These are phyloP conservation scores for Hericium rajendrae DNA, from an alignment of 768 basidiomycete genomes.

Conservation along the genomic window DNA sequence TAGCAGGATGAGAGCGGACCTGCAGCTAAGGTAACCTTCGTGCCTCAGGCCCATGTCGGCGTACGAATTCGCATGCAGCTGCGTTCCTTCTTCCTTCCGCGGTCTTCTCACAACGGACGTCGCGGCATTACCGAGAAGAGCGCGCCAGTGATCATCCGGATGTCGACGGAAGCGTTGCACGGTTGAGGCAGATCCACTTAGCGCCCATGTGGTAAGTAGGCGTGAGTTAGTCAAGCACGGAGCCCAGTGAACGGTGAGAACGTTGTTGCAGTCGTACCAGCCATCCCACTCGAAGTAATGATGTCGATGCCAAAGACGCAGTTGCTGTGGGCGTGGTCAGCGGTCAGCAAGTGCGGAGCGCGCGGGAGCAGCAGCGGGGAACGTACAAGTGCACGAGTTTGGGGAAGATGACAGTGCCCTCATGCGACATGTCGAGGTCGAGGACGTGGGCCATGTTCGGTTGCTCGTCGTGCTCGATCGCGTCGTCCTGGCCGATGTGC, in stretches of 20 bases:
- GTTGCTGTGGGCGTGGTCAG: slow-evolving; percentile 21
- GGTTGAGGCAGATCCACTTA: slow-evolving; percentile 44
- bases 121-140: slow-evolving; percentile 24
- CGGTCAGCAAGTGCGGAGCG: too few relatives aligned
- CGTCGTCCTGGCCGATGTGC: slow-evolving; percentile 32
- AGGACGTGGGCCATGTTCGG: slow-evolving; percentile 24
- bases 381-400: slow-evolving; percentile 44
- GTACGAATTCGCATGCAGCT: too few relatives aligned
- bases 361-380: too few relatives aligned
- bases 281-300: slow-evolving; percentile 37
- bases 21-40: too few relatives aligned
- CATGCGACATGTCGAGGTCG: slow-evolving; percentile 27
- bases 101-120: too few relatives aligned
- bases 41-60: too few relatives aligned
- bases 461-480: slow-evolving; percentile 26
- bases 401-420: slow-evolving; percentile 31
- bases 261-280: slow-evolving; percentile 32
- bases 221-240: slow-evolving; percentile 26
- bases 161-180: slow-evolving; percentile 18
- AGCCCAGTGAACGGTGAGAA: slow-evolving; percentile 32
- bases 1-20: too few relatives aligned
- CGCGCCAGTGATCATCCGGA: slow-evolving; percentile 25
- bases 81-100: too few relatives aligned
- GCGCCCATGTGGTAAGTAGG: slow-evolving; percentile 27
- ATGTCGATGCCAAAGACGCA: slow-evolving; percentile 32